These are phyloP conservation scores for Carex cristatella DNA, from an alignment of 176 grass and related monocot genomes.

Conservation along the genomic window DNA sequence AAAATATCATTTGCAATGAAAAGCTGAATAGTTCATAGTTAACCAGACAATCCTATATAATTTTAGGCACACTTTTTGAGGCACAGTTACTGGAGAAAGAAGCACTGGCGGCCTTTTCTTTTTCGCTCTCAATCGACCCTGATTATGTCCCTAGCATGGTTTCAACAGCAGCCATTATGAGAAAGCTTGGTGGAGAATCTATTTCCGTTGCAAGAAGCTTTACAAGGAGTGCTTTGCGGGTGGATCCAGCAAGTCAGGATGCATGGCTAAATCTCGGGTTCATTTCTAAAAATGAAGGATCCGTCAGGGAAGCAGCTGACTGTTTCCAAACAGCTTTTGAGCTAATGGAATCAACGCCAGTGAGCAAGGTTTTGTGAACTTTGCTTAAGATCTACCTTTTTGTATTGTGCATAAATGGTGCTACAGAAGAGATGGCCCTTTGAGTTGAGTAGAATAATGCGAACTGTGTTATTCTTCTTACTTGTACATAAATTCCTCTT, in stretches of 20 bases:
- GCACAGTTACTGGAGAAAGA: constrained; percentile 71
- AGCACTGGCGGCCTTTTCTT: constrained; percentile 62
- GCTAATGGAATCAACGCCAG: constrained; percentile 61
- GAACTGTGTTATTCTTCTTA: background rate
- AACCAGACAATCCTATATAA: background rate
- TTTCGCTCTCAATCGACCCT: constrained; percentile 66
- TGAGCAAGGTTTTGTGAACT: constrained; percentile 44
- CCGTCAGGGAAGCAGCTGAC: constrained; percentile 57
- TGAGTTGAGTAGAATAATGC: background rate
- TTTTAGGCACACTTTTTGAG: constrained; percentile 60
- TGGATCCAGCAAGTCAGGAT: constrained; percentile 64
- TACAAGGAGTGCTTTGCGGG: constrained; percentile 51
- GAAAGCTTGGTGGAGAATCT: constrained; percentile 45
- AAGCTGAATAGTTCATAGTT: background rate
- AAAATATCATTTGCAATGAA: background rate
- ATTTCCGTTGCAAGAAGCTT: constrained; percentile 60
- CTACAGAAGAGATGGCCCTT: background rate
- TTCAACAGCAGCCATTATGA: constrained; percentile 68
- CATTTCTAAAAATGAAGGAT: constrained; percentile 61
- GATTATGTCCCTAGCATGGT: constrained; percentile 85
- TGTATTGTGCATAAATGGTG: background rate
- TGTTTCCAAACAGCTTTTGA: constrained; percentile 88
- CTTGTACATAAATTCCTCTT: constrained; percentile 1
- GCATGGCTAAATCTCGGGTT: constrained; percentile 79
- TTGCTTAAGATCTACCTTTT: background rate